Conservation (phyloP, 345 rosid genomes). For the Sisymbrium altissimum region DNA sequence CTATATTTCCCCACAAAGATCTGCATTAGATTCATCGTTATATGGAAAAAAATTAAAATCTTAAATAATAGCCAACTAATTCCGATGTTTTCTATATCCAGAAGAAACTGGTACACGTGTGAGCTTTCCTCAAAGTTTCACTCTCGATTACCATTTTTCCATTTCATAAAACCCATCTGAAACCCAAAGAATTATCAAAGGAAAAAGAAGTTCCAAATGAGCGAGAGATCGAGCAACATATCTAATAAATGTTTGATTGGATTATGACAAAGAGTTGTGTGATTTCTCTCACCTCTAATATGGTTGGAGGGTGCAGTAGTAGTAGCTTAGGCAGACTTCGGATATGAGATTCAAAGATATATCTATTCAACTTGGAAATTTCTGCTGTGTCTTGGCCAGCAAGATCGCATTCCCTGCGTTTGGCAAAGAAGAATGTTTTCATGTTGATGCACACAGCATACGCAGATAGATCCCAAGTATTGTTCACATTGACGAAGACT, state of each 20-base stretch:
- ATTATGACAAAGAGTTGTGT: neutral
- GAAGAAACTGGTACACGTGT: slow-evolving; percentile 23
- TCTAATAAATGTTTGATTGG: neutral
- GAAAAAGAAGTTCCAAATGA: neutral
- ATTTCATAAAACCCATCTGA: slow-evolving; percentile 12
- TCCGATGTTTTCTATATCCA: slow-evolving; percentile 17
- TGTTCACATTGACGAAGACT: neutral
- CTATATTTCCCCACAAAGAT: slow-evolving; percentile 12
- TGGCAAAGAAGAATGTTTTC: neutral
- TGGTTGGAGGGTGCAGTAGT: slow-evolving; percentile 20
- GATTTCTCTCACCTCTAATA: slow-evolving; percentile 16
- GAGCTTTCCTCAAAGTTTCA: slow-evolving; percentile 9
- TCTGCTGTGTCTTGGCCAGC: slow-evolving; percentile 72
- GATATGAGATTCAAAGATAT: slow-evolving; percentile 8
- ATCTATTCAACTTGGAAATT: slow-evolving; percentile 33
- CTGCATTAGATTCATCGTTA: no score
- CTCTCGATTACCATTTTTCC: neutral
- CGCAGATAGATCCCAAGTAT: neutral
- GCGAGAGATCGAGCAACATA: neutral
- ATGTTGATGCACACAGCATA: neutral
- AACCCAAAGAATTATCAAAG: neutral
- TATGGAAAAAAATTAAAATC: slow-evolving; percentile 1
- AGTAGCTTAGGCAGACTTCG: slow-evolving; percentile 10
- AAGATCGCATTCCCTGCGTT: slow-evolving; percentile 52
- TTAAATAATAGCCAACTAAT: neutral